phyloP scores from a whole-genome alignment of 1,139 yeast species.

The Lodderomyces beijingensis region DNA sequence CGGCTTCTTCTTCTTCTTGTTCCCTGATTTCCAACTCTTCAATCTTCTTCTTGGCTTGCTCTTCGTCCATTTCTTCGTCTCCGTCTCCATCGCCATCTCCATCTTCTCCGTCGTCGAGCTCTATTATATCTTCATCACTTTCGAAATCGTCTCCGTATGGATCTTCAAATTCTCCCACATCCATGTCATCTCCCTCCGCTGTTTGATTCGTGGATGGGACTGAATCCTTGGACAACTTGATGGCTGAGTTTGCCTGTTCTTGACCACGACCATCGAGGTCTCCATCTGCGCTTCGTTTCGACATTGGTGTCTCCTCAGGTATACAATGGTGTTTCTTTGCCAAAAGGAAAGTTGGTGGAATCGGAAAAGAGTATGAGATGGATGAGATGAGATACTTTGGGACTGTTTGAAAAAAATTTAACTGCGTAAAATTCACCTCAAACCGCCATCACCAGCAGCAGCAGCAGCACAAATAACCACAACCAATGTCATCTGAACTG shows the following conservation, averaged over 20 bases:
- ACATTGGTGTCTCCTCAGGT: no score
- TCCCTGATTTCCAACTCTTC: conserved; percentile 28
- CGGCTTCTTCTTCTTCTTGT: conserved; percentile 30
- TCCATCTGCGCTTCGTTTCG: conserved; percentile 54
- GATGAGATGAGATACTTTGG: neutral
- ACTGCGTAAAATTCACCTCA: no score
- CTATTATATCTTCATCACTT: conserved; percentile 86
- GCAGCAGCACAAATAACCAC: no score
- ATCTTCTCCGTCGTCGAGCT: conserved; percentile 67
- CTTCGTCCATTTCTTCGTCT: conserved; percentile 42
- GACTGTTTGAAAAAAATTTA: neutral
- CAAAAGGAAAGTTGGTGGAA: no score
- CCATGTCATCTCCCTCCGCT: conserved; percentile 41
- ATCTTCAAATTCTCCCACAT: conserved; percentile 90
- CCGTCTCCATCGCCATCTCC: conserved; percentile 65
- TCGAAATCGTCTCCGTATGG: conserved; percentile 94
- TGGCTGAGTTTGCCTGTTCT: conserved; percentile 26
- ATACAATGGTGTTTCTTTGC: no score
- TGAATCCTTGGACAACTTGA: conserved; percentile 24
- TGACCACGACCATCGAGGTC: conserved; percentile 27
- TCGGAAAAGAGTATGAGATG: no score
- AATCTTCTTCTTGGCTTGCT: conserved; percentile 20
- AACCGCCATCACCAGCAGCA: no score
- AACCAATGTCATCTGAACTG: no score
- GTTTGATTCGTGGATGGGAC: conserved; percentile 26